A percentile compares a stretch with the other conserved stretches of the same genome.
Evolutionary conservation across 768 basidiomycete genomes (phyloP).

Genomic region (Trametes gibbosa): DNA sequence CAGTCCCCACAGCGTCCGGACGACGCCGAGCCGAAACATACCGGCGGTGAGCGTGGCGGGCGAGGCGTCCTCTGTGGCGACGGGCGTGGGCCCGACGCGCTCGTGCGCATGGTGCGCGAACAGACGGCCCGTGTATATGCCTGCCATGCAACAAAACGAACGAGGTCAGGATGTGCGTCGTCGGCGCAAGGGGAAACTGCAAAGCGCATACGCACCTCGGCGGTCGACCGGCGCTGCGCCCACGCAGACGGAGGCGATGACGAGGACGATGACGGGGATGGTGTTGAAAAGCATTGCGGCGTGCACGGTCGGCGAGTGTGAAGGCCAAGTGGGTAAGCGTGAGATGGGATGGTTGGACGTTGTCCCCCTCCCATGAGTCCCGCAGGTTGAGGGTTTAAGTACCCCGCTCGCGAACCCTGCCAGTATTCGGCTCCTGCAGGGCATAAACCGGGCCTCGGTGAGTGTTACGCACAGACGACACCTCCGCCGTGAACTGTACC

Average conservation of each 20-base stretch:
- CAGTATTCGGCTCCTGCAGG: too few species aligned
- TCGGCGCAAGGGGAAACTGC: too few species aligned
- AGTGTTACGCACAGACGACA: too few species aligned
- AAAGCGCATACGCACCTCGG: not conserved
- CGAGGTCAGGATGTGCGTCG: not conserved
- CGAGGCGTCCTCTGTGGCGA: not conserved
- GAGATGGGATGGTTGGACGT: too few species aligned
- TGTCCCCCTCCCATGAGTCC: too few species aligned
- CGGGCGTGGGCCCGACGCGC: not conserved
- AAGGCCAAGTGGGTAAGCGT: too few species aligned
- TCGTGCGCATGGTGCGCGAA: slow-evolving; percentile 12
- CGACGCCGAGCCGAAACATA: not conserved
- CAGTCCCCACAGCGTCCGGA: not conserved
- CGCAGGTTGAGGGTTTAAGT: too few species aligned
- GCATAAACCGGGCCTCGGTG: too few species aligned
- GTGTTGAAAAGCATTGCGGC: not conserved
- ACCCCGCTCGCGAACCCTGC: too few species aligned
- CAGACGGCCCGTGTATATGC: not conserved
- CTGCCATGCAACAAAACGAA: too few species aligned
- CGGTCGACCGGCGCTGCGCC: not conserved
- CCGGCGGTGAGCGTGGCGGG: not conserved
- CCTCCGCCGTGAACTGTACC: too few species aligned
- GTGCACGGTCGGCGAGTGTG: not conserved
- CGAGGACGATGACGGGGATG: not conserved
- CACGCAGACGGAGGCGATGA: not conserved